Evolutionary conservation across 192 early-diverging fungal species (phyloP).

Genomic region (Phlyctochytrium planicorne): DNA sequence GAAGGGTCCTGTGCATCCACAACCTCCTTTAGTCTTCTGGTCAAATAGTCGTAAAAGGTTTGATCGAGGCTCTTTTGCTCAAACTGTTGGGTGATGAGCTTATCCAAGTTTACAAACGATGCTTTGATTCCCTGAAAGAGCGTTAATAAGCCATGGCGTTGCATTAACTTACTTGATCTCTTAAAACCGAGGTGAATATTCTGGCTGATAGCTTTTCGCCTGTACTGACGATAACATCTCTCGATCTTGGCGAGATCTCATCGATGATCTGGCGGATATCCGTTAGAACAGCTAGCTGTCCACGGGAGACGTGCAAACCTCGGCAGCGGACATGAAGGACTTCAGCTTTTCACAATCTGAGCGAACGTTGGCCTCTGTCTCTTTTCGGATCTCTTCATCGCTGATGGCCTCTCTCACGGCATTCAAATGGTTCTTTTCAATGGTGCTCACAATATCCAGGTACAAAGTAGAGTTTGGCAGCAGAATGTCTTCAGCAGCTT

Average conservation of each 20-base stretch:
- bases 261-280: slow-evolving; percentile 69
- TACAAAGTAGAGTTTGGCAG: slow-evolving; percentile 69
- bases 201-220: slow-evolving; percentile 94
- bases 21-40: slow-evolving; percentile 65
- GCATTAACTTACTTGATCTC: slow-evolving; percentile 52
- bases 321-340: slow-evolving; percentile 88
- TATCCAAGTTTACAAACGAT: slow-evolving; percentile 83
- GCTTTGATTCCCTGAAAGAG: slow-evolving; percentile 73
- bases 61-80: slow-evolving; percentile 81
- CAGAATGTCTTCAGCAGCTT: slow-evolving; percentile 71
- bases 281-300: background rate
- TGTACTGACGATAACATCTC: slow-evolving; percentile 90
- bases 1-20: slow-evolving; percentile 26
- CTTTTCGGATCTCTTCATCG: slow-evolving; percentile 28
- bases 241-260: slow-evolving; percentile 94
- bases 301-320: slow-evolving; percentile 63
- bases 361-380: slow-evolving; percentile 62
- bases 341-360: slow-evolving; percentile 77
- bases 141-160: background rate
- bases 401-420: slow-evolving; percentile 52
- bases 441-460: slow-evolving; percentile 77
- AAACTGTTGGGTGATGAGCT: slow-evolving; percentile 79
- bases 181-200: slow-evolving; percentile 81
- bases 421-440: slow-evolving; percentile 78
- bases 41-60: slow-evolving; percentile 93